Conservation (phyloP, 257 asterid species). For the Forsythia suspensa region DNA sequence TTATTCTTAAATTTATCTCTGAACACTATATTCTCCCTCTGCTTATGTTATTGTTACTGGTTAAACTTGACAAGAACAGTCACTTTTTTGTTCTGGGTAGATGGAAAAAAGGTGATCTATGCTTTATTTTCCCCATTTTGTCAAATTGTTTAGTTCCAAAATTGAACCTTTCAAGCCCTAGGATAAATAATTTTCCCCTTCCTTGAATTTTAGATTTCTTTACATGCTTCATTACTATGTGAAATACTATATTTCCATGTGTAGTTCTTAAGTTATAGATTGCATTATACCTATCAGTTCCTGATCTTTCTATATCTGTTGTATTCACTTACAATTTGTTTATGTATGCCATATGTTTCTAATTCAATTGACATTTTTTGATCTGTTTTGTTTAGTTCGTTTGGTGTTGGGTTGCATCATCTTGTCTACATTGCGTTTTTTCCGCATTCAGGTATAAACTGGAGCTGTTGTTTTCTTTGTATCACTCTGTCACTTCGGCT, state of each 20-base stretch:
- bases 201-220: not conserved
- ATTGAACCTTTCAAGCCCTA: not conserved
- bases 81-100: not conserved
- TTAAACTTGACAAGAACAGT: not conserved
- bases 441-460: constrained; percentile 70
- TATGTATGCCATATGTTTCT: constrained; percentile 5
- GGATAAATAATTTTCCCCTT: not conserved
- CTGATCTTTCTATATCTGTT: constrained; percentile 8
- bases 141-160: not conserved
- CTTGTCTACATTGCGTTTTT: constrained; percentile 68
- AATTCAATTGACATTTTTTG: not conserved
- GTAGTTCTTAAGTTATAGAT: not conserved
- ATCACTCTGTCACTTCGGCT: constrained; percentile 1
- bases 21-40: not conserved
- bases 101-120: not conserved
- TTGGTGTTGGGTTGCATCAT: constrained; percentile 72
- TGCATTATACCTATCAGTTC: constrained; percentile 14
- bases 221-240: not conserved
- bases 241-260: constrained; percentile 5
- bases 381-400: constrained; percentile 59
- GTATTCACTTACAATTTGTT: constrained; percentile 9
- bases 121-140: not conserved
- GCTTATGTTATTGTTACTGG: not conserved
- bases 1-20: not conserved
- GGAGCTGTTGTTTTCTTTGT: constrained; percentile 3